Percentiles rank a stretch among this genome's conserved stretches.
These are phyloP conservation scores for Hapsidospora chrysogenum DNA, from an alignment of 495 filamentous ascomycete species.

Conservation along the genomic window DNA sequence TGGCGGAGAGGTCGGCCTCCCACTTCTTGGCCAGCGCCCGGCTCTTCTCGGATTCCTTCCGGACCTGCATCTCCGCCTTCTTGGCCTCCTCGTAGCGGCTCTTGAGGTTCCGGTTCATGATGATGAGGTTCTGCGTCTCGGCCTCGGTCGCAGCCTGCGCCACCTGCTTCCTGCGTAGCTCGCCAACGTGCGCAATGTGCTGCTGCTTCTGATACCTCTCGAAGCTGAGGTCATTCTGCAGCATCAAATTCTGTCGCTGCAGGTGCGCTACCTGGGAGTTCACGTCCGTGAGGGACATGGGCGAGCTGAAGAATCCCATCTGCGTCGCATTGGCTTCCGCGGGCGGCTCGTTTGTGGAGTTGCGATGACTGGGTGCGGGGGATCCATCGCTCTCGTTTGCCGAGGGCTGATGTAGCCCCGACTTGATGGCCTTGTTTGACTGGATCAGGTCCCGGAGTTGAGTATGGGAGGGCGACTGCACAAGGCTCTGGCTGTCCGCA, in stretches of 20 bases:
- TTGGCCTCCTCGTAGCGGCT: conserved; percentile 52
- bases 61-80: conserved; percentile 40
- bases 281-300: background rate
- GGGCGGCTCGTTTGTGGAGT: conserved; percentile 14
- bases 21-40: conserved; percentile 51
- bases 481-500: conserved; percentile 32
- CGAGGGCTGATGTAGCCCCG: conserved; percentile 32
- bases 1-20: conserved; percentile 45
- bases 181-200: conserved; percentile 57
- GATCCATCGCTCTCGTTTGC: conserved; percentile 34
- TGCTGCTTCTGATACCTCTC: conserved; percentile 63
- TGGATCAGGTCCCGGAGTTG: conserved; percentile 38
- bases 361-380: conserved; percentile 23
- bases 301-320: conserved; percentile 5
- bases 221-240: conserved; percentile 61
- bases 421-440: conserved; percentile 30
- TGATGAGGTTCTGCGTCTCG: conserved; percentile 58
- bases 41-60: conserved; percentile 46
- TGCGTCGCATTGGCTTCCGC: conserved; percentile 2
- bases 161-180: conserved; percentile 48
- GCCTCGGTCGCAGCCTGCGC: conserved; percentile 53
- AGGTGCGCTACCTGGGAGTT: conserved; percentile 36
- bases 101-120: conserved; percentile 52
- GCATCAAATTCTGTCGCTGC: conserved; percentile 45
- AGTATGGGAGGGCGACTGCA: conserved; percentile 23